These are phyloP conservation scores for Phytophthora hybrid DNA, from an alignment of 352 stramenopile species.

Conservation along the genomic window DNA sequence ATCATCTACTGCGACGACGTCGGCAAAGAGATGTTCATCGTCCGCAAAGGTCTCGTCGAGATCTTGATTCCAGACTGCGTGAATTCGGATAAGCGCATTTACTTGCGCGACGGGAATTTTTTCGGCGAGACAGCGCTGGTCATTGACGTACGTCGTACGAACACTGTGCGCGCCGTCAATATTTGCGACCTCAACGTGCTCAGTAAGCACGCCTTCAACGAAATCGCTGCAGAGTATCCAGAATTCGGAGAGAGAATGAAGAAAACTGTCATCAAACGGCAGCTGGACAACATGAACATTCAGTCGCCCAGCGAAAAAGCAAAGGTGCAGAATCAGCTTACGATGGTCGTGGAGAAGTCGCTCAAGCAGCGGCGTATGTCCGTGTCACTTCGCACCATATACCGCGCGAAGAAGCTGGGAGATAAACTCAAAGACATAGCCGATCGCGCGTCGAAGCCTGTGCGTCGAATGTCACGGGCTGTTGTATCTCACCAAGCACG, in stretches of 20 bases:
- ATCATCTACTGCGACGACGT: constrained; percentile 88
- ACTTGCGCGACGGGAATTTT: constrained; percentile 80
- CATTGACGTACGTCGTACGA: constrained; percentile 81
- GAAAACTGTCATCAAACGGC: constrained; percentile 80
- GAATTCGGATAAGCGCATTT: constrained; percentile 70
- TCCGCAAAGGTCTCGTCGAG: constrained; percentile 85
- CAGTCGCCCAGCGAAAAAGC: constrained; percentile 74
- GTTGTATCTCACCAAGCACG: constrained; percentile 23
- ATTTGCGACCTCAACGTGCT: constrained; percentile 86
- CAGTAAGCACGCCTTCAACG: constrained; percentile 81
- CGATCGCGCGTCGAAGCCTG: constrained; percentile 56
- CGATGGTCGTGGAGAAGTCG: constrained; percentile 81
- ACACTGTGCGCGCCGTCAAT: constrained; percentile 79
- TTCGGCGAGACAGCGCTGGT: constrained; percentile 83
- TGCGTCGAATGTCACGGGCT: constrained; percentile 32
- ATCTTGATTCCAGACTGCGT: constrained; percentile 66
- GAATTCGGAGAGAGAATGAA: constrained; percentile 88
- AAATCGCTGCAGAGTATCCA: constrained; percentile 82
- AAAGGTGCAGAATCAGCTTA: constrained; percentile 83
- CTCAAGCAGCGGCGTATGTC: constrained; percentile 79
- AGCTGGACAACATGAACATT: constrained; percentile 90
- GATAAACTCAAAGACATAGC: constrained; percentile 88
- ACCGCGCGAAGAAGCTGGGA: constrained; percentile 80
- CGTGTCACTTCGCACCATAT: constrained; percentile 77
- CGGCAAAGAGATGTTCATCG: constrained; percentile 89